Base-by-base conservation (phyloP, 371 early-diverging fungal genomes). In the Ecytonucleospora hepatopenaei region DNA sequence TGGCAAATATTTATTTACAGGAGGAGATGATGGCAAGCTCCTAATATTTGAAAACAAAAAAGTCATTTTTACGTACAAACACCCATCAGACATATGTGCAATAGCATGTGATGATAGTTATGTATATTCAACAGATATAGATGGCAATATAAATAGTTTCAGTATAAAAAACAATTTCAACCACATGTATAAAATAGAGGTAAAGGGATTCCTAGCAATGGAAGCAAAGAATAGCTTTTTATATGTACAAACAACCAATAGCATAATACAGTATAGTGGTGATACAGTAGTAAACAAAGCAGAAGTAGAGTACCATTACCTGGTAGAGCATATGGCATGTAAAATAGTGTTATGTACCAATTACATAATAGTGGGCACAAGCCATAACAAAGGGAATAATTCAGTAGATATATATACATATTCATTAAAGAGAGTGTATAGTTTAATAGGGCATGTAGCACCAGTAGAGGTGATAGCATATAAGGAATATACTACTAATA, bases 311-410 rank as follows among this genome's bases (percentile, higher is more conserved):
- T 30, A 71, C 76, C 54, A 61, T 80, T 15, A 72, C 71, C 40
- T 53, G 62, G 28, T 23, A 24, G 21, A 48, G 53, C 2, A 55
- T 78, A 2, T 31, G 58, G 4, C 53, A 40, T 17, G 68, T 59
- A 40, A 40, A 8, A 76, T 69, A 60, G 69, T 72, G 49, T 59
- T 80, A 16, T 32, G 76, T 47, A 78, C 78, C 23, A 78, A 80
- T 59, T 69, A 66, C 1, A 71, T 78, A 16, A 75, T 78, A 2
- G 56, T 58, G 31, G 80, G 77, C 60, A 68, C 68, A 48, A 8
- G n/a, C 8, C n/a, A 12, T n/a, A 40, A 40, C 40, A 40, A 40
- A 12, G 12, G 40, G 40, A n/a, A 40, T 12, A 8, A 40, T n/a
- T 12, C 40, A 12, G 40, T 40, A 12, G 40, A 40, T 40, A 40